Evolutionary conservation across 1,284 basidiomycete genomes (phyloP), one percentile per base, ranked within the genome.

Genomic region (Hortiboletus rubellus): DNA sequence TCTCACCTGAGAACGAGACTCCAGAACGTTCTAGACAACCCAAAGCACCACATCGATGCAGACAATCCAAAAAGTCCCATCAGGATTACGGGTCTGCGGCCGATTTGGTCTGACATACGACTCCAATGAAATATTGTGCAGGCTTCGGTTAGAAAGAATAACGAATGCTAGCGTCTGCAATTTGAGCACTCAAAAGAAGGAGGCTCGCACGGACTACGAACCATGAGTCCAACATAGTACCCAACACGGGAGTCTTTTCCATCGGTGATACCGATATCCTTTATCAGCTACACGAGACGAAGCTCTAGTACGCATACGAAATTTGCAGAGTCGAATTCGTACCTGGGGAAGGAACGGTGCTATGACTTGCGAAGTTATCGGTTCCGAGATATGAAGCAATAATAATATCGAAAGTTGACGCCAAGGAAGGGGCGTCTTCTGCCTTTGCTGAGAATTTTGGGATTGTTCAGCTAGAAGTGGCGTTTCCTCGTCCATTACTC

Each of bases 301-400:
- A 7, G 3, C 3, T 45, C n/a, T 15, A 52, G 24, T 10, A 31
- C 10, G 46, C 7, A 37, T 22, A 30, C 34, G n/a, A 18, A 34
- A 30, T 10, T 2, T 31, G 34, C 6, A 34, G 4, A 6, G 15
- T 55, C 14, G 11, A 60, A 22, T 30, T 46, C 74, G n/a, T 54
- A 84, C 84, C 76, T 85, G 80, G 9, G 82, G 83, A 43, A 83
- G 77, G 63, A 89, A 89, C 0, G 90, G 91, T 50, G 85, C 85
- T 60, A 92, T 91, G 63, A 91, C 85, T 60, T 87, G 83, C 24
- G 82, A 84, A 3, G 83, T 82, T 58, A 87, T 67, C 11, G 86
- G 84, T 63, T 87, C 86, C 44, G 83, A 75, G 44, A 87, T 71
- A 69, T 91, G 88, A 46, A 89, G 76, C 61, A 88, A 74, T 50